These are phyloP conservation scores for Hypericum androsaemum DNA, from an alignment of 345 rosid species.

Conservation along the genomic window DNA sequence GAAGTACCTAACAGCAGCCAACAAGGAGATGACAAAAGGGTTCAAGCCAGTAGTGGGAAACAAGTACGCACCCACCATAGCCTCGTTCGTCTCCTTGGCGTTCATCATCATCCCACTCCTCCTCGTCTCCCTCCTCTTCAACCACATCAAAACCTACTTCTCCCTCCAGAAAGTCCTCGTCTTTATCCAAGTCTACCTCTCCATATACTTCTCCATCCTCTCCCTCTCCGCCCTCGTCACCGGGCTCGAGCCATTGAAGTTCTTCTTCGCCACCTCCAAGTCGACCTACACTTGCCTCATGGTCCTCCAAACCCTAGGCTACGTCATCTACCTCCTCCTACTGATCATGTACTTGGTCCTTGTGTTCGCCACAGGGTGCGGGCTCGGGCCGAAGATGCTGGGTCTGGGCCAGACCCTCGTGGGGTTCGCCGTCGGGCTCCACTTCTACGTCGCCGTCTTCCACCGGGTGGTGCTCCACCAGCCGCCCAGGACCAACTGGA, in stretches of 20 bases:
- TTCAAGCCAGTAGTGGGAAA: slow-evolving; percentile 75
- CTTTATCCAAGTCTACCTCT: slow-evolving; percentile 83
- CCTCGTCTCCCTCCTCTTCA: slow-evolving; percentile 66
- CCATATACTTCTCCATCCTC: slow-evolving; percentile 87
- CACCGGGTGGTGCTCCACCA: slow-evolving; percentile 72
- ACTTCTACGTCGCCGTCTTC: slow-evolving; percentile 82
- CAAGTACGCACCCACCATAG: slow-evolving; percentile 62
- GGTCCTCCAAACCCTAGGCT: slow-evolving; percentile 69
- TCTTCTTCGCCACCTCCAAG: slow-evolving; percentile 67
- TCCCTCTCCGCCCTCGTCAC: slow-evolving; percentile 60
- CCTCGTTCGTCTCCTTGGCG: slow-evolving; percentile 51
- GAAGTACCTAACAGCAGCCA: slow-evolving; percentile 62
- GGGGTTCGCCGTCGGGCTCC: slow-evolving; percentile 73
- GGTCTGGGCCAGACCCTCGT: slow-evolving; percentile 64
- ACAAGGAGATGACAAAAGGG: slow-evolving; percentile 68
- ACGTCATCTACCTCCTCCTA: slow-evolving; percentile 59
- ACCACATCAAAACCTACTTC: slow-evolving; percentile 72
- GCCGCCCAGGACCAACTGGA: slow-evolving; percentile 91
- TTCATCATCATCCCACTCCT: slow-evolving; percentile 70
- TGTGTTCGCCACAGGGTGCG: slow-evolving; percentile 61
- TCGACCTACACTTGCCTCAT: slow-evolving; percentile 64
- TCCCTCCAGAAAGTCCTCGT: slow-evolving; percentile 73
- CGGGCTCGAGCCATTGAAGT: slow-evolving; percentile 75
- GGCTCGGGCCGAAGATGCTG: slow-evolving; percentile 50
- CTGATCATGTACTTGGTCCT: slow-evolving; percentile 69